phyloP scores from a whole-genome alignment of 495 filamentous ascomycete species.

The Aspergillus carlsbadensis region DNA sequence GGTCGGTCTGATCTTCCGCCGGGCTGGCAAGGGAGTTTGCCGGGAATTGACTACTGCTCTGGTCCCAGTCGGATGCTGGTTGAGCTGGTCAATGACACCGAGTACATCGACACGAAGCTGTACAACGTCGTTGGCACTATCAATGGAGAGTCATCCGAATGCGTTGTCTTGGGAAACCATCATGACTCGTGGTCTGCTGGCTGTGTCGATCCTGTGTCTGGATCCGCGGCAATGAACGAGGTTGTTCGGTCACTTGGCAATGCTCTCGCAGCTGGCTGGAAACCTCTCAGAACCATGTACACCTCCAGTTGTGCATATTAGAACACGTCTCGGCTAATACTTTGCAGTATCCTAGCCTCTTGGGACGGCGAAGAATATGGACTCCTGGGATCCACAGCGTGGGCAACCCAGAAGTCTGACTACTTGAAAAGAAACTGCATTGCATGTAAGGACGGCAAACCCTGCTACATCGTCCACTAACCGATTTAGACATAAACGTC shows the following conservation, averaged over 20 bases:
- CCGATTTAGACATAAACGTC: not conserved
- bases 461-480: too few species aligned
- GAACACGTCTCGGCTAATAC: too few species aligned
- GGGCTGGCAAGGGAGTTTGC: slow-evolving; percentile 59
- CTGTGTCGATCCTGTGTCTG: slow-evolving; percentile 67
- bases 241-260: slow-evolving; percentile 66
- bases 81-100: slow-evolving; percentile 60
- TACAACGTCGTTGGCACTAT: slow-evolving; percentile 86
- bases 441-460: not conserved
- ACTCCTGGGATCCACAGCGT: not conserved
- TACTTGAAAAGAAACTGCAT: not conserved
- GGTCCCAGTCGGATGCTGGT: not conserved
- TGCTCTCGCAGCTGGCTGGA: slow-evolving; percentile 63
- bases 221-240: slow-evolving; percentile 74
- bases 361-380: slow-evolving; percentile 58
- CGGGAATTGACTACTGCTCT: slow-evolving; percentile 30
- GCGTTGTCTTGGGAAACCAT: slow-evolving; percentile 82
- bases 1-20: slow-evolving; percentile 61
- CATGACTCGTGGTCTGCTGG: slow-evolving; percentile 82
- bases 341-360: slow-evolving; percentile 43
- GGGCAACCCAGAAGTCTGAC: not conserved
- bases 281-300: slow-evolving; percentile 62
- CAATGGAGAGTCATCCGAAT: slow-evolving; percentile 69
- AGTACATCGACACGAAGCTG: slow-evolving; percentile 74
- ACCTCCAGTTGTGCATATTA: not conserved